Conservation (phyloP, 2,329 filamentous ascomycete species). For the Nigrospora oryzae region DNA sequence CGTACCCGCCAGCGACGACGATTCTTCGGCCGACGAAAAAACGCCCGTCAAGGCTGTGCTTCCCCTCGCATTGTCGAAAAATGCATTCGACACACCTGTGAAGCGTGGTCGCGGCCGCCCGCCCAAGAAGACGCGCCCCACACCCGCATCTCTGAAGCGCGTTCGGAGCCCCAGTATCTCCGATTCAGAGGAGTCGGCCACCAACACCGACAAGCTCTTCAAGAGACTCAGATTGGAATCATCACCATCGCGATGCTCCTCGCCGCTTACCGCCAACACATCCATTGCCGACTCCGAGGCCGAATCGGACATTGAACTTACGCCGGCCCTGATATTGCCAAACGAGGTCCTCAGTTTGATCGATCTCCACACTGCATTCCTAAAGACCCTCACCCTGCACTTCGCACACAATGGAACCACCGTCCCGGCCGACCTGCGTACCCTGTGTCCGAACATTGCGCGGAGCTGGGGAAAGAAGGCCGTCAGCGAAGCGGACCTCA, state of each 20-base stretch:
- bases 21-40: slow-evolving; percentile 20
- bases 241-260: slow-evolving; percentile 22
- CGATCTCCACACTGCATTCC: slow-evolving; percentile 56
- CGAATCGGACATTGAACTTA: slow-evolving; percentile 17
- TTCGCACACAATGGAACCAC: slow-evolving; percentile 58
- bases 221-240: slow-evolving; percentile 31
- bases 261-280: slow-evolving; percentile 26
- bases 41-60: slow-evolving; percentile 9
- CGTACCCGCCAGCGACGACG: slow-evolving; percentile 16
- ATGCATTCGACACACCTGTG: slow-evolving; percentile 4
- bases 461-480: slow-evolving; percentile 65
- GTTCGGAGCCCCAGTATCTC: slow-evolving; percentile 19
- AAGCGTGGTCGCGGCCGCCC: slow-evolving; percentile 19
- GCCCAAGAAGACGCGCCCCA: slow-evolving; percentile 15
- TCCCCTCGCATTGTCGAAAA: slow-evolving; percentile 5
- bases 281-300: slow-evolving; percentile 27
- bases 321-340: slow-evolving; percentile 28
- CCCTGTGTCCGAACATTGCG: slow-evolving; percentile 54
- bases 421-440: slow-evolving; percentile 54
- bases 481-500: slow-evolving; percentile 58
- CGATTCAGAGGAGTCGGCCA: slow-evolving; percentile 20
- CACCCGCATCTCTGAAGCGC: slow-evolving; percentile 17
- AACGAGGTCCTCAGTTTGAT: slow-evolving; percentile 50
- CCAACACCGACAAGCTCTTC: slow-evolving; percentile 25
- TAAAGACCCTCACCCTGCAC: slow-evolving; percentile 61